These are phyloP conservation scores for Talaromyces borbonicus DNA, from an alignment of 495 filamentous ascomycete species.

Conservation along the genomic window DNA sequence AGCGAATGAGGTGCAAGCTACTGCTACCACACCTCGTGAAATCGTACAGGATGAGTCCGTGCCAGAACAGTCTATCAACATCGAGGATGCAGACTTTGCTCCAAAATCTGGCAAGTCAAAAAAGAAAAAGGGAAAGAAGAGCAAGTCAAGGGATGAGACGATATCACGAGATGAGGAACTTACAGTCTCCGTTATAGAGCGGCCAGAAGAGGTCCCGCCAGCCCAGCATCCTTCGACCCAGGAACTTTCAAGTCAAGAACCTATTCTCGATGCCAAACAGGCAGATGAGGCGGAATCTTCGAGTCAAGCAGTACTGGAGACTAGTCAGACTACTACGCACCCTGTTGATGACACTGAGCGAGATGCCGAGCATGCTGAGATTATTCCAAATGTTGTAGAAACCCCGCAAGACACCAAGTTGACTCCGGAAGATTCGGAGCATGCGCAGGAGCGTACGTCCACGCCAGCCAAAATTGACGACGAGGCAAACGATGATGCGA, in stretches of 20 bases:
- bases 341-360: too few relatives aligned
- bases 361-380: too few relatives aligned
- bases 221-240: slow-evolving; percentile 6
- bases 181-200: slow-evolving; percentile 9
- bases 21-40: not conserved
- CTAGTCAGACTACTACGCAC: not conserved
- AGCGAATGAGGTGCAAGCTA: not conserved
- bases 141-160: slow-evolving; percentile 24
- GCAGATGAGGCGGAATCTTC: too few relatives aligned
- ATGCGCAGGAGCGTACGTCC: too few relatives aligned
- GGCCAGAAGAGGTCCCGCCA: too few relatives aligned
- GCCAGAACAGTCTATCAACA: not conserved
- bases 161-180: slow-evolving; percentile 9
- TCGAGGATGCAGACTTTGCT: slow-evolving; percentile 1
- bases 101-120: slow-evolving; percentile 10
- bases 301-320: not conserved
- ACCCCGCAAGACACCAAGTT: too few relatives aligned
- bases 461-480: too few relatives aligned
- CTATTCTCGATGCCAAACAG: not conserved
- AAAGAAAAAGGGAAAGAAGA: slow-evolving; percentile 33
- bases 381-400: too few relatives aligned
- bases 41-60: not conserved
- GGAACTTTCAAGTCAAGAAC: not conserved
- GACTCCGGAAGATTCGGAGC: too few relatives aligned
- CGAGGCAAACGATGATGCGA: too few relatives aligned